Conservation (phyloP, 306 rosid genomes). For the Cucurbita ficifolia region DNA sequence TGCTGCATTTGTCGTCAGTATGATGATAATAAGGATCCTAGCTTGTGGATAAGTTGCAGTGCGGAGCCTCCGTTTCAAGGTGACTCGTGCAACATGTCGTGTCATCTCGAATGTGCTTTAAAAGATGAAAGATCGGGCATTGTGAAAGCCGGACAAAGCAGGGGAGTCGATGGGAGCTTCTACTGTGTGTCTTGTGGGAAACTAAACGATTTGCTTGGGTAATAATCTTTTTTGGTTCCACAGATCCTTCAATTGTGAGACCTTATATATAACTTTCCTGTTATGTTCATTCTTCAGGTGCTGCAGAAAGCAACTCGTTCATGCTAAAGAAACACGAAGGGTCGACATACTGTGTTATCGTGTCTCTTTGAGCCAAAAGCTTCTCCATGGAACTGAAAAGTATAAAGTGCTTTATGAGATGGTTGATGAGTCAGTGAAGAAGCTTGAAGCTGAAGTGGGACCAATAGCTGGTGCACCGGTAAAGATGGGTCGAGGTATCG, state of each 20-base stretch:
- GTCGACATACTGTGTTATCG: constrained; percentile 90
- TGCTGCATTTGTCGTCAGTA: constrained; percentile 76
- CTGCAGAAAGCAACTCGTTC: constrained; percentile 68
- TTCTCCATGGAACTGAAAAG: constrained; percentile 54
- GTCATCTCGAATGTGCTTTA: constrained; percentile 97
- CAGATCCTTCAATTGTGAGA: not conserved
- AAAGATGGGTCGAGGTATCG: constrained; percentile 92
- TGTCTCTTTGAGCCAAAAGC: constrained; percentile 72
- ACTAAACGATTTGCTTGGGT: constrained; percentile 82
- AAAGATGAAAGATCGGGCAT: constrained; percentile 61
- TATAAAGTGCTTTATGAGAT: constrained; percentile 43
- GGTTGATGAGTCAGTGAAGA: constrained; percentile 57
- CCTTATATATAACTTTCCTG: not conserved
- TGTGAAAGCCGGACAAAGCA: constrained; percentile 25
- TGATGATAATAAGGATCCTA: constrained; percentile 96
- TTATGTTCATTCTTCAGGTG: constrained; percentile 29
- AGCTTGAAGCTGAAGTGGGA: constrained; percentile 87
- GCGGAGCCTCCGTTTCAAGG: constrained; percentile 75
- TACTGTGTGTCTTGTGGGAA: constrained; percentile 74
- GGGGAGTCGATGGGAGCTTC: constrained; percentile 68
- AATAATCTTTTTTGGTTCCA: constrained; percentile 6
- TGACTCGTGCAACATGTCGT: constrained; percentile 80
- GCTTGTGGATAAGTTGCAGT: constrained; percentile 86
- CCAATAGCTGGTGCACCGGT: constrained; percentile 56
- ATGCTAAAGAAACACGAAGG: constrained; percentile 78